phyloP scores from a whole-genome alignment of 2,329 filamentous ascomycete genomes.

The Pleoardoris graminearum region DNA sequence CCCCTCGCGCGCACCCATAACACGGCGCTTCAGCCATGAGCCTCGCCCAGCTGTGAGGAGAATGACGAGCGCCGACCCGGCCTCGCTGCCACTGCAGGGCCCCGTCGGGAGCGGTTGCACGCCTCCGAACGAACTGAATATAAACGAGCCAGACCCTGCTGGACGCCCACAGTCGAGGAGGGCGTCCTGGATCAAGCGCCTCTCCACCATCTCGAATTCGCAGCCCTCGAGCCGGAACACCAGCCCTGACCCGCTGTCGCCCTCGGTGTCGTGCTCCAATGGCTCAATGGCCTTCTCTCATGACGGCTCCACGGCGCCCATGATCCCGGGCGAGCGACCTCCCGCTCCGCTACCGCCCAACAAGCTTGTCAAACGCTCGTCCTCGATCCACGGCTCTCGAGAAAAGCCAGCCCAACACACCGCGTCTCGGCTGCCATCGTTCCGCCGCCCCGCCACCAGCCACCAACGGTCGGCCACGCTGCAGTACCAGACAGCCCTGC shows the following conservation, averaged over 20 bases:
- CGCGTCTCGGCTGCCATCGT: conserved; percentile 64
- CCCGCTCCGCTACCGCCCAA: conserved; percentile 62
- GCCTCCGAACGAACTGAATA: conserved; percentile 24
- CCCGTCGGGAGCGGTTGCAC: conserved; percentile 24
- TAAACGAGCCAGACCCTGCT: conserved; percentile 30
- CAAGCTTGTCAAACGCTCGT: conserved; percentile 75
- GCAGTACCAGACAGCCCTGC: conserved; percentile 54
- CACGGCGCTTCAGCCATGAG: conserved; percentile 33
- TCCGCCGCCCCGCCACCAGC: conserved; percentile 76
- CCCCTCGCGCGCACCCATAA: conserved; percentile 31
- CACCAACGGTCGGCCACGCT: conserved; percentile 75
- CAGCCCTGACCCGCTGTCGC: conserved; percentile 66
- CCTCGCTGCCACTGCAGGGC: conserved; percentile 21
- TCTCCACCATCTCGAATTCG: conserved; percentile 68
- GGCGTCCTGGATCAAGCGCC: conserved; percentile 71
- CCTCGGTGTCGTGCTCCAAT: conserved; percentile 67
- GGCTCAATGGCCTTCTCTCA: conserved; percentile 54
- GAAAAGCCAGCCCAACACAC: conserved; percentile 55
- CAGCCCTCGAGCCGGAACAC: conserved; percentile 67
- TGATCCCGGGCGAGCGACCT: conserved; percentile 52
- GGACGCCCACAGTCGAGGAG: conserved; percentile 42
- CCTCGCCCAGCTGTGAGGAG: conserved; percentile 36
- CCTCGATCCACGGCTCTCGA: conserved; percentile 57
- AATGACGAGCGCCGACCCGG: conserved; percentile 37
- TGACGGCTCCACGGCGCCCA: conserved; percentile 63